These are phyloP conservation scores for Globisporangium iwayamae DNA, from an alignment of 352 stramenopile species.

Conservation along the genomic window DNA sequence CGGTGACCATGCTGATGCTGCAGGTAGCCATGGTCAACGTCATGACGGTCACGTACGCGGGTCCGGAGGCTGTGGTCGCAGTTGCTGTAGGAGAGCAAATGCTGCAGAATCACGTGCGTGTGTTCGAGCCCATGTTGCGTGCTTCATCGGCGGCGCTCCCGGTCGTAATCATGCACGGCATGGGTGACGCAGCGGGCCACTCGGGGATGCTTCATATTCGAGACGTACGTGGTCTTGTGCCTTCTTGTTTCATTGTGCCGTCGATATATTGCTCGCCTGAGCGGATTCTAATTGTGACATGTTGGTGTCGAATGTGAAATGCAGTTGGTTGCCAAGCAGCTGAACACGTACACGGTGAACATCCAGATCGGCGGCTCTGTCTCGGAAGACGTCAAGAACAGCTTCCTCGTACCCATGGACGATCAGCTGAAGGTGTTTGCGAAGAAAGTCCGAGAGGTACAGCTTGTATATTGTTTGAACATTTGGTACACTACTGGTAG, in stretches of 20 bases:
- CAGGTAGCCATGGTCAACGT: slow-evolving; percentile 49
- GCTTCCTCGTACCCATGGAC: slow-evolving; percentile 93
- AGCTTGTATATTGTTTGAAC: background rate
- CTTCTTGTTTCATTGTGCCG: background rate
- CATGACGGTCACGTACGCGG: slow-evolving; percentile 30
- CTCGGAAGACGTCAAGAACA: slow-evolving; percentile 89
- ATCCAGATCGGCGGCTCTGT: slow-evolving; percentile 86
- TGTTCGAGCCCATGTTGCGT: slow-evolving; percentile 27
- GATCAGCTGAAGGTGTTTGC: slow-evolving; percentile 89
- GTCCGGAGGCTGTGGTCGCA: slow-evolving; percentile 11
- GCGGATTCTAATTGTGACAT: background rate
- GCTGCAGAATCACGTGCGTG: slow-evolving; percentile 13
- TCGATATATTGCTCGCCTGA: background rate
- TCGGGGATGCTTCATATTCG: slow-evolving; percentile 84
- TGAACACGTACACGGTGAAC: slow-evolving; percentile 85
- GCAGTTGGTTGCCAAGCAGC: slow-evolving; percentile 63
- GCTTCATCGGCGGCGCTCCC: slow-evolving; percentile 33
- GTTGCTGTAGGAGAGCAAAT: background rate
- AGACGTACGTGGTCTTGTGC: slow-evolving; percentile 32
- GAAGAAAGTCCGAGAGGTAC: slow-evolving; percentile 61
- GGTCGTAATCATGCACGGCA: slow-evolving; percentile 90
- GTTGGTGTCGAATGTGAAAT: background rate
- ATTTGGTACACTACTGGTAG: background rate
- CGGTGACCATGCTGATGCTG: slow-evolving; percentile 37
- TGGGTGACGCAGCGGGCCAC: slow-evolving; percentile 93